Evolutionary conservation across 176 grass and related monocot species (phyloP).

Genomic region (Typha latifolia): DNA sequence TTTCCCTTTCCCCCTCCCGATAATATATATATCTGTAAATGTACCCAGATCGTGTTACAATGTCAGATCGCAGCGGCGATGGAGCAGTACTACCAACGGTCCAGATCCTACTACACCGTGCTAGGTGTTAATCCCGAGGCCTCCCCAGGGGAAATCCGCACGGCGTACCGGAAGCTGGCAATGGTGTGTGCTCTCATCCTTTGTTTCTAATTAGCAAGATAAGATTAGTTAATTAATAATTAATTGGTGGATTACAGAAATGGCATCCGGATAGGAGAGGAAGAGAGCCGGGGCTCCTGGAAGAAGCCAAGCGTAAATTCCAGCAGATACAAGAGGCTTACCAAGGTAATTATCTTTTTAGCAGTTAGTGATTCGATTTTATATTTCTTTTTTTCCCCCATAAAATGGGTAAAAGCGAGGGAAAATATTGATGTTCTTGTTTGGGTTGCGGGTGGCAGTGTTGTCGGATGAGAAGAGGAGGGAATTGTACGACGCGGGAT

Average conservation of each 20-base stretch:
- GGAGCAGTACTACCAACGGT: background rate
- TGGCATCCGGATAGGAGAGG: conserved; percentile 80
- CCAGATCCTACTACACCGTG: conserved; percentile 56
- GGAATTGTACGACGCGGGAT: conserved; percentile 50
- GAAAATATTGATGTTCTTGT: background rate
- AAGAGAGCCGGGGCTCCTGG: conserved; percentile 36
- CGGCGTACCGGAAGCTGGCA: conserved; percentile 67
- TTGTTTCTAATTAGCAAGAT: background rate
- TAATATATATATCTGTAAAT: too few relatives aligned
- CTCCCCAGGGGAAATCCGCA: conserved; percentile 59
- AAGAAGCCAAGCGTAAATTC: conserved; percentile 69
- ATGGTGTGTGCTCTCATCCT: conserved; percentile 36
- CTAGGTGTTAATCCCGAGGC: conserved; percentile 51
- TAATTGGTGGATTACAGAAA: conserved; percentile 26
- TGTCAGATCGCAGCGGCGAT: background rate
- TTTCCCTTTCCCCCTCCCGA: background rate
- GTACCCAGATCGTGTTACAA: background rate
- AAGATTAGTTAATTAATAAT: background rate
- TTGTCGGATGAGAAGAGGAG: conserved; percentile 68
- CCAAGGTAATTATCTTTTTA: conserved; percentile 36
- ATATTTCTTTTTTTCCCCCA: background rate
- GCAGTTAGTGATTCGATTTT: background rate
- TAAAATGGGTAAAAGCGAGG: background rate
- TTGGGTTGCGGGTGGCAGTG: conserved; percentile 24
- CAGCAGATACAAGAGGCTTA: conserved; percentile 84